Evolutionary conservation across 2,329 filamentous ascomycete species (phyloP), one percentile per base, ranked within the genome.

Genomic region (Rutstroemia sp.): DNA sequence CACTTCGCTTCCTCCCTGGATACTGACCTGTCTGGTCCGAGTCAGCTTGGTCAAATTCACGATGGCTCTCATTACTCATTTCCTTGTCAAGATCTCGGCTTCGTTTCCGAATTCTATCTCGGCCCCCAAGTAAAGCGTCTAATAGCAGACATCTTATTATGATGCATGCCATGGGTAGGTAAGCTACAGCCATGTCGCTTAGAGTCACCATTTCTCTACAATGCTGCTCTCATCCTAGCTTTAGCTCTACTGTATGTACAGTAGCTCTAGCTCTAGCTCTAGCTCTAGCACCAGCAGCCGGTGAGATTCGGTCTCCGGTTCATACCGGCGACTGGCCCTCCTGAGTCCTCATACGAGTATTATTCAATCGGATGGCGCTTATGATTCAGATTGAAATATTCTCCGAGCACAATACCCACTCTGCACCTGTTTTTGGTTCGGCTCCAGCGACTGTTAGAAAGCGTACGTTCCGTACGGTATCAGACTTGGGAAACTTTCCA

Each of bases 351-450:
- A 46, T 46, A 46, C 44, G 44, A 46, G 17, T 45, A 34, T 44
- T 27, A 17, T 23, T 21, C 27, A 23, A 30, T 42, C 12, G 23
- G 46, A 55, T 50, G 17, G 53, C 53, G 46, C 53, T 50, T 51
- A 36, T 51, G 53, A 40, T 45, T 50, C 53, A 55, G 52, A 55
- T 51, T 55, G 44, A 55, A 55, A 55, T 55, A 50, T 50, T 51
- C 46, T 55, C 38, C 46, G 53, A 23, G 50, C 44, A 42, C 19
- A 36, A 36, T 50, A 21, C 19, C 53, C 53, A 55, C 53, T 55
- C 38, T 34, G 21, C 47, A 44, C 21, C 23, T 23, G 44, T 50
- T 36, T 3, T 39, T 17, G 10, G 27, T 10, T 30, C 39, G 44
- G 51, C 14, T 48, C 44, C 38, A 27, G 27, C 44, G 21, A 30